Base-by-base conservation (phyloP, 441 rosid genomes). In the Manihot esculenta region DNA sequence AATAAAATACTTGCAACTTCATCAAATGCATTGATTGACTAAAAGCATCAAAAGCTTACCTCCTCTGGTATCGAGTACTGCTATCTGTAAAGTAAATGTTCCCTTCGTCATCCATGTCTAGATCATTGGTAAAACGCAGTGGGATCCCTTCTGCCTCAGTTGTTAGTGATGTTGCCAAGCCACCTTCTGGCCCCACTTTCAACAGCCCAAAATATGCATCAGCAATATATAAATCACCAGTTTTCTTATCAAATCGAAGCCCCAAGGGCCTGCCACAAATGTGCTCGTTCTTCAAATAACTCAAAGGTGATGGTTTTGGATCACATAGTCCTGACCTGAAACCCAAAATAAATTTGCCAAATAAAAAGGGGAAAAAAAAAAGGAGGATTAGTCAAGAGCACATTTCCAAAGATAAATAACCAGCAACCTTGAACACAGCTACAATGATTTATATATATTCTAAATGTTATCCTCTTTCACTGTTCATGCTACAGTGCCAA, bases 171-270 rank as follows among this genome's bases (percentile, higher is more conserved):
- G 80, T 84, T 14, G 97, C 99, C 68, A 89, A 72, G 51, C 99
- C 97, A 60, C 99, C 97, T 80, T 88, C 87, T 41, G 97, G 93
- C 20, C 97, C 97, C 4, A 94, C 99, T 80, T 88, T 92, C 88
- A 92, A 57, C 75, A 94, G 81, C 75, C 97, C 96, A 60, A 89
- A 80, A 74, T 94, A 94, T 0, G 99, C 97, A 76, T 94, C 99
- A 18, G 94, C 97, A 15, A 94, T 92, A 79, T 87, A 92, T 59
- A 94, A 85, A 77, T 90, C 96, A 2, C 99, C 96, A 0, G 84
- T 87, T 75, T 77, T 85, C 83, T 86, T 89, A 64, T 89, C 80
- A 72, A 94, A 92, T 30, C 92, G 90, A 23, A 94, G 91, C 50
- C 99, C 97, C 60, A 92, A 74, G 64, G 97, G 97, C 74, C 97